These are phyloP conservation scores for Tremellales sp. DNA, from an alignment of 1,284 basidiomycete species.

Conservation along the genomic window DNA sequence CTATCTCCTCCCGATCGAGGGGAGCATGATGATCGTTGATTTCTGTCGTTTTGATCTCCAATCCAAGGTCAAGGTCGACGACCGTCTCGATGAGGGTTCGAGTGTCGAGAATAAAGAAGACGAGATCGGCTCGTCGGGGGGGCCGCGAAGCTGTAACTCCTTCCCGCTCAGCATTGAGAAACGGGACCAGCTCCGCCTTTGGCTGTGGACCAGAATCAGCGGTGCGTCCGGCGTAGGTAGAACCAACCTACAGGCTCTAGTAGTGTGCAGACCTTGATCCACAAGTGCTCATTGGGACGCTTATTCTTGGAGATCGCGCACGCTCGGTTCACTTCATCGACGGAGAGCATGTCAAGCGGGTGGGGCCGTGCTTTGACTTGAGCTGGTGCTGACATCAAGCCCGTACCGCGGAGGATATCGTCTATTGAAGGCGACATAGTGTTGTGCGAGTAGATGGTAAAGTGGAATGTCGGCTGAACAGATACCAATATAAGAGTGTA, in stretches of 20 bases:
- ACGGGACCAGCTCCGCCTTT: conserved; percentile 9
- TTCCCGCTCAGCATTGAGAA: conserved; percentile 5
- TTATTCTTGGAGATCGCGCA: conserved; percentile 3
- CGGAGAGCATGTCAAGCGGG: conserved; percentile 11
- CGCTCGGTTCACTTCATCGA: conserved; percentile 7
- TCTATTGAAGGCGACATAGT: too few relatives aligned
- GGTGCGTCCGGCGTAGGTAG: conserved; percentile 1
- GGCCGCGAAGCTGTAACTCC: conserved; percentile 1
- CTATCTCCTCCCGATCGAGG: conserved; percentile 14
- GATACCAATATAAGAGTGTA: too few relatives aligned
- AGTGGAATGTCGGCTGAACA: too few relatives aligned
- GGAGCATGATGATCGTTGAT: conserved; percentile 9
- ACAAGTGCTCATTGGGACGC: conserved; percentile 7
- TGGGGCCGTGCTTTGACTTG: too few relatives aligned
- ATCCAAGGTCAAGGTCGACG: conserved; percentile 9
- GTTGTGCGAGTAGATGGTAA: too few relatives aligned
- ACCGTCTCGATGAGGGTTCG: conserved; percentile 8
- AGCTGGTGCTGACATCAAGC: too few relatives aligned
- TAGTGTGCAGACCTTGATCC: conserved; percentile 9
- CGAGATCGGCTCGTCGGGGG: background rate
- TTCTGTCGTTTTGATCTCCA: conserved; percentile 3
- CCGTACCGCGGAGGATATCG: too few relatives aligned
- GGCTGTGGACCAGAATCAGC: background rate
- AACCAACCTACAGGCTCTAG: conserved; percentile 8
- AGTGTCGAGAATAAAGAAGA: conserved; percentile 13